Conservation (phyloP, 2,329 filamentous ascomycete genomes). For the Fusarium concolor region DNA sequence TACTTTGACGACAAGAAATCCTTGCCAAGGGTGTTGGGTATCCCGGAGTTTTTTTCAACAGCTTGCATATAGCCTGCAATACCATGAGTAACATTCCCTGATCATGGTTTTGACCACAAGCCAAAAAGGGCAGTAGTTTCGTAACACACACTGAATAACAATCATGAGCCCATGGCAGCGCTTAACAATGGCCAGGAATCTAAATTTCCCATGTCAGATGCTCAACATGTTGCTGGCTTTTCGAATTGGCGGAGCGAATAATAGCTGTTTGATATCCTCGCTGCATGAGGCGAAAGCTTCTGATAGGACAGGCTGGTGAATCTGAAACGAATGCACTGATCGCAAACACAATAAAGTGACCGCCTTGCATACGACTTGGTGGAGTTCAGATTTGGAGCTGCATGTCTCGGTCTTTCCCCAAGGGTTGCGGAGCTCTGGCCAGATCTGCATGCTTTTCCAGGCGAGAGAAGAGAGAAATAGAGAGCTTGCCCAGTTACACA, state of each 20-base stretch:
- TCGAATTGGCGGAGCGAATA: neutral
- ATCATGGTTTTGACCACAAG: neutral
- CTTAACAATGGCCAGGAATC: neutral
- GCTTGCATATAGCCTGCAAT: conserved; percentile 5
- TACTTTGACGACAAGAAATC: conserved; percentile 7
- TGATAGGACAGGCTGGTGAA: conserved; percentile 11
- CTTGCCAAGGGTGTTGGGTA: conserved; percentile 24
- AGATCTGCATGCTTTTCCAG: conserved; percentile 10
- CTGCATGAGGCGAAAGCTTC: neutral
- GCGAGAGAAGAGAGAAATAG: conserved; percentile 32
- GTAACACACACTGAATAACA: neutral
- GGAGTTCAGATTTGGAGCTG: conserved; percentile 11
- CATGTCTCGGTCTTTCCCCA: conserved; percentile 17
- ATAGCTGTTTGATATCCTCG: neutral
- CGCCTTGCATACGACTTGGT: conserved; percentile 29
- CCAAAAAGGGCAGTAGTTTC: neutral
- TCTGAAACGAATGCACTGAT: conserved; percentile 25
- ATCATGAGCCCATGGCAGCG: neutral
- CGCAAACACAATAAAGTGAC: conserved; percentile 17
- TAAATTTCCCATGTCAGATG: neutral
- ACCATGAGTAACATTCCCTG: neutral
- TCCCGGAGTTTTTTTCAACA: conserved; percentile 15
- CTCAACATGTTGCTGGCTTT: conserved; percentile 7
- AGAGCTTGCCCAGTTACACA: conserved; percentile 16
- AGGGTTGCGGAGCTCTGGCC: conserved; percentile 14